A percentile compares a stretch with the other conserved stretches of the same genome.
phyloP scores from a whole-genome alignment of 108 stramenopile species.

The Cylindrotheca closterium region DNA sequence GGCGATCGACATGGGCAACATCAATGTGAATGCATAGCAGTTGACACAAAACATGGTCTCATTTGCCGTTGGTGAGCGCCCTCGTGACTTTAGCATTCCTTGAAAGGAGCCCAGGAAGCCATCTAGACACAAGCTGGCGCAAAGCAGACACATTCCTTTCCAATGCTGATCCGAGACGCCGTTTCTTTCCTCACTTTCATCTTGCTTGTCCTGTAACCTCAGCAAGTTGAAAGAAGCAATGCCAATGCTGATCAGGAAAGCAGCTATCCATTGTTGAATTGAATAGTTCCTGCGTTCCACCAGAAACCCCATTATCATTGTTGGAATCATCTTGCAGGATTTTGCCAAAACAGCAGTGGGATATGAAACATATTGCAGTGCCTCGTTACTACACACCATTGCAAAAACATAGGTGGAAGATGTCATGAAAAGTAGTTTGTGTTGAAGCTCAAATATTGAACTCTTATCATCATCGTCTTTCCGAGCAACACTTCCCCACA shows the following conservation, averaged over 20 bases:
- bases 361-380: constrained; percentile 83
- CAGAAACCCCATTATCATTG: constrained; percentile 80
- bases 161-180: constrained; percentile 35
- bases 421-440: constrained; percentile 42
- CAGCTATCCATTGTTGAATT: constrained; percentile 72
- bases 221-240: constrained; percentile 75
- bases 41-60: constrained; percentile 86
- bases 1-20: constrained; percentile 65
- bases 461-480: not conserved
- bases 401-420: constrained; percentile 66
- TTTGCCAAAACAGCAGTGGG: constrained; percentile 93
- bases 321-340: constrained; percentile 93
- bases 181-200: not conserved
- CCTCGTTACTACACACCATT: constrained; percentile 80
- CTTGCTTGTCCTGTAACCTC: constrained; percentile 41
- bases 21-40: constrained; percentile 58
- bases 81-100: constrained; percentile 53
- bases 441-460: constrained; percentile 24
- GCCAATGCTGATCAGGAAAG: constrained; percentile 68
- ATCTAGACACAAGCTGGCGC: constrained; percentile 67
- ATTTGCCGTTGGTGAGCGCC: constrained; percentile 67
- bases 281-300: constrained; percentile 55
- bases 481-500: constrained; percentile 54
- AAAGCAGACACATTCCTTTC: constrained; percentile 65
- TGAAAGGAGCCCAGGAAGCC: constrained; percentile 79